These are phyloP conservation scores for Coleophoma eucalyptorum DNA, from an alignment of 2,329 filamentous ascomycete genomes.

Conservation along the genomic window DNA sequence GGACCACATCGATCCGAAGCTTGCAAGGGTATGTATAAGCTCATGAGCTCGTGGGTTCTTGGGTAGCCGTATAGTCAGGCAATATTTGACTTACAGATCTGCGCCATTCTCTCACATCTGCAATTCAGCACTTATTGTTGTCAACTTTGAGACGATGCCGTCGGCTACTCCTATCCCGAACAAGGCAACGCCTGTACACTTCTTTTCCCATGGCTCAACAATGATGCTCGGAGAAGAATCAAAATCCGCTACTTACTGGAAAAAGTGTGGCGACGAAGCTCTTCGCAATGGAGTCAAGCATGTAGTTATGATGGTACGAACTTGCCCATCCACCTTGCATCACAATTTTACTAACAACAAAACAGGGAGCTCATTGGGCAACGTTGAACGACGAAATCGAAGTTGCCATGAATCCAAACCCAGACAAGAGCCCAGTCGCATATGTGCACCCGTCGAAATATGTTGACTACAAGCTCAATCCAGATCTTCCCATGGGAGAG, in stretches of 20 bases:
- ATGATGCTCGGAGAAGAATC: slow-evolving; percentile 69
- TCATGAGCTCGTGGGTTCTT: no score
- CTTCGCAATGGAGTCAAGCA: slow-evolving; percentile 56
- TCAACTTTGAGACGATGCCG: not conserved
- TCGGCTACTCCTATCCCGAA: not conserved
- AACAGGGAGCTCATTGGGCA: slow-evolving; percentile 63
- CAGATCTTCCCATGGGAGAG: slow-evolving; percentile 50
- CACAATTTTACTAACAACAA: no score
- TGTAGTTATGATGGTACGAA: slow-evolving; percentile 58
- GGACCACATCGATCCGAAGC: no score
- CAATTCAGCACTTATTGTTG: no score
- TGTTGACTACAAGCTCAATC: slow-evolving; percentile 54
- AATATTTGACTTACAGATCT: no score
- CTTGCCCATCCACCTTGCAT: no score
- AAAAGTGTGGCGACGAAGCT: slow-evolving; percentile 59
- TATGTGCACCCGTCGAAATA: slow-evolving; percentile 66
- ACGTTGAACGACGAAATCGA: slow-evolving; percentile 51
- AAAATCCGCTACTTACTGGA: slow-evolving; percentile 60
- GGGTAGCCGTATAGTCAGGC: no score
- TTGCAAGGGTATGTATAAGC: no score
- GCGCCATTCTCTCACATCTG: no score
- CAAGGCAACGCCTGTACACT: slow-evolving; percentile 17
- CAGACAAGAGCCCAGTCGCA: slow-evolving; percentile 59
- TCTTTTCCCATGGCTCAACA: slow-evolving; percentile 66
- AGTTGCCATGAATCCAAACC: slow-evolving; percentile 56